Conservation (phyloP, 2,329 filamentous ascomycete genomes). For the Fusarium poae region DNA sequence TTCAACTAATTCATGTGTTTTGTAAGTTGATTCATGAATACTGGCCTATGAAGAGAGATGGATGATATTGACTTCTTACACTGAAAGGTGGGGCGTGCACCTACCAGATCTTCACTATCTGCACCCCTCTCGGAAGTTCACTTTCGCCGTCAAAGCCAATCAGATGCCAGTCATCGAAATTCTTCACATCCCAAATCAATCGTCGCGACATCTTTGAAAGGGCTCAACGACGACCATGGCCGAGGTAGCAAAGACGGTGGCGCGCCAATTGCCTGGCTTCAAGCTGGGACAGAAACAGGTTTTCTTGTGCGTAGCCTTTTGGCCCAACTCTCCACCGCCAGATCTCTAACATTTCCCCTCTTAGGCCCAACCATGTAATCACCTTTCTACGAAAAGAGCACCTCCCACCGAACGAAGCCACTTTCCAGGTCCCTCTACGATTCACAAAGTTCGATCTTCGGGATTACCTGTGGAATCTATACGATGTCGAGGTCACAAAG, state of each 20-base stretch:
- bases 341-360: constrained; percentile 17
- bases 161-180: constrained; percentile 49
- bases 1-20: neutral
- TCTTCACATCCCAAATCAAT: constrained; percentile 48
- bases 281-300: constrained; percentile 67
- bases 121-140: constrained; percentile 48
- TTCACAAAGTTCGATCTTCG: constrained; percentile 97
- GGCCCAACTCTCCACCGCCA: neutral
- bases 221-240: constrained; percentile 54
- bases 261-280: constrained; percentile 59
- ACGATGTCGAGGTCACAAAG: constrained; percentile 77
- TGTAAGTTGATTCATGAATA: neutral
- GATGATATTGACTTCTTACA: constrained; percentile 13
- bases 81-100: constrained; percentile 31
- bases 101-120: constrained; percentile 2
- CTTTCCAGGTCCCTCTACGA: constrained; percentile 89
- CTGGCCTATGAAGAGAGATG: constrained; percentile 4
- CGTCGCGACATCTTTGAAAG: constrained; percentile 43
- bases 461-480: constrained; percentile 92
- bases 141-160: constrained; percentile 48
- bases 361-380: constrained; percentile 84
- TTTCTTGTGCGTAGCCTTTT: constrained; percentile 62
- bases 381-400: constrained; percentile 79
- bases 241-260: constrained; percentile 55
- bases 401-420: constrained; percentile 83